A percentile compares a stretch with the other conserved stretches of the same genome.
phyloP scores from a whole-genome alignment of 805 yeast genomes.

The Lachancea fermentati region DNA sequence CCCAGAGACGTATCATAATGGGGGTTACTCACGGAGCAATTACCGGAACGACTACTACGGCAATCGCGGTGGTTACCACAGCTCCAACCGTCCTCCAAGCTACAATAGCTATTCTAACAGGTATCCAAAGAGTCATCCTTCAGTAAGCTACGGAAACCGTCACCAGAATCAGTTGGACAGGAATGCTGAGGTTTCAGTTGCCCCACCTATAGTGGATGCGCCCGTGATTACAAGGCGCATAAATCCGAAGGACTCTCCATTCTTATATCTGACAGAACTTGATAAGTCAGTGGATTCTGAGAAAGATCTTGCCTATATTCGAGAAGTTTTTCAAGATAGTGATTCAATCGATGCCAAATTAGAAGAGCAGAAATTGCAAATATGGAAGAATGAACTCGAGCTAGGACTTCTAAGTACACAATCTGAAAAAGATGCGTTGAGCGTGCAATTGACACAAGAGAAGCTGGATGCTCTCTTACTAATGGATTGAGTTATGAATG shows the following conservation, averaged over 20 bases:
- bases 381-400: slow-evolving; percentile 24
- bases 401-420: slow-evolving; percentile 25
- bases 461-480: slow-evolving; percentile 27
- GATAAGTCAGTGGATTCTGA: slow-evolving; percentile 10
- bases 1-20: slow-evolving; percentile 1
- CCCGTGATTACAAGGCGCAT: slow-evolving; percentile 5
- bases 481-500: slow-evolving; percentile 1
- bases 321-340: slow-evolving; percentile 17
- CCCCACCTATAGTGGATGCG: neutral
- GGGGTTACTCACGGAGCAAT: slow-evolving; percentile 5
- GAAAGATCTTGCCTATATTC: slow-evolving; percentile 13
- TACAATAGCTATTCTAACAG: neutral
- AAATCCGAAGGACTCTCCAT: slow-evolving; percentile 18
- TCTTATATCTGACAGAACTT: slow-evolving; percentile 19
- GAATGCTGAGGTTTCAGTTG: neutral
- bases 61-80: slow-evolving; percentile 1
- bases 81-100: neutral
- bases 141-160: neutral
- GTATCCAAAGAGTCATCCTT: neutral
- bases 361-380: slow-evolving; percentile 18
- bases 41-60: slow-evolving; percentile 13
- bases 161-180: neutral
- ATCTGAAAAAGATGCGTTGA: slow-evolving; percentile 29
- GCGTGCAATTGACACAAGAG: slow-evolving; percentile 34
- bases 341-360: slow-evolving; percentile 22